Evolutionary conservation across 2,329 filamentous ascomycete species (phyloP), one percentile per base, ranked within the genome.

Genomic region (Chaetomium sp.): DNA sequence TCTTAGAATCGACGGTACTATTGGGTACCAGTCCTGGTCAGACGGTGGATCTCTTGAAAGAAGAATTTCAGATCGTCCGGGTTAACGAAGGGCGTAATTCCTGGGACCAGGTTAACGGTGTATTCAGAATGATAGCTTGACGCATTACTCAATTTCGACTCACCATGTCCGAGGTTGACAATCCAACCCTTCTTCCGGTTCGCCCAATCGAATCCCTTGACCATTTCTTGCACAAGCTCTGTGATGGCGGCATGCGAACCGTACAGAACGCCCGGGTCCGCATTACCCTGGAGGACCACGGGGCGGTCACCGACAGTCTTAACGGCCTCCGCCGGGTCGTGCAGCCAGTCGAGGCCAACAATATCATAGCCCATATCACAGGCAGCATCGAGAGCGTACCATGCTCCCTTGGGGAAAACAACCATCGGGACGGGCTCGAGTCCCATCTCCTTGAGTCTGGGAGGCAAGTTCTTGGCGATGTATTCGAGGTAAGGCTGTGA

Each of bases 391-490:
- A 99, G 79, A 4, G 91, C 90, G 71, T 95, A 94, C 89, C 94
- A 97, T 9, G 94, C 92, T 9, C 94, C 94, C 76, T 99, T 99
- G 38, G 94, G 91, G 71, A 99, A 99, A 32, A 97, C 91, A 5
- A 91, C 95, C 91, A 97, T 96, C 3, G 94, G 94, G 3, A 99
- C 92, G 9, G 76, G 79, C 56, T 91, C 88, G 52, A 92, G 74
- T 0, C 85, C 85, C 68, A 95, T 78, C 68, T 89, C 87, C 64
- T 81, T 76, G 55, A 97, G 75, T 58, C 84, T 85, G 64, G 76
- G 78, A 1, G 92, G 92, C 3, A 99, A 79, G 63, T 91, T 81
- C 63, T 87, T 78, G 9, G 91, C 85, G 64, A 99, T 97, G 69
- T 91, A 85, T 44, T 81, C 81, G 52, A 99, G 79, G 68, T 92